Percentiles rank a stretch among this genome's conserved stretches.
Conservation (phyloP, 2,329 filamentous ascomycete species). For the Chrysoporthe austroafricana region DNA sequence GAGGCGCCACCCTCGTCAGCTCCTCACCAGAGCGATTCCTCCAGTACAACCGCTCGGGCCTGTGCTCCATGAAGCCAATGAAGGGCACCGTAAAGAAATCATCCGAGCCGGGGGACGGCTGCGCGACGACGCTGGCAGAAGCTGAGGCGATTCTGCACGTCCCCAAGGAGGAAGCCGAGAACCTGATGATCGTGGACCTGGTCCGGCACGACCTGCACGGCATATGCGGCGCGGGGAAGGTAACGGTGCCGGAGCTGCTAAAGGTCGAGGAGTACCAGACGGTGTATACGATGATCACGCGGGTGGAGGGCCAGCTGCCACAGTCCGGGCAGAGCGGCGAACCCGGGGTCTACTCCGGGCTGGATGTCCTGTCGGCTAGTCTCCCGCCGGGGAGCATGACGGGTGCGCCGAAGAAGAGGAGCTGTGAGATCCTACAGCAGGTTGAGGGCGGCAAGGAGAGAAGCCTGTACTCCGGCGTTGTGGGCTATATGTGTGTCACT, state of each 20-base stretch:
- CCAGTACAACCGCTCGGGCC: constrained; percentile 54
- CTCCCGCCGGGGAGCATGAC: constrained; percentile 96
- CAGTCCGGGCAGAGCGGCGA: constrained; percentile 9
- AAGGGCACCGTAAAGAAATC: constrained; percentile 93
- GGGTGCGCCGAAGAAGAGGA: constrained; percentile 90
- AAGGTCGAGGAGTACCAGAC: constrained; percentile 88
- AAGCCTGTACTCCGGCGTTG: constrained; percentile 83
- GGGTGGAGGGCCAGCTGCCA: constrained; percentile 73
- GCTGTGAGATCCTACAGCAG: constrained; percentile 76
- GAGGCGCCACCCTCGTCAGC: constrained; percentile 72
- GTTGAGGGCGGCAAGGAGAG: constrained; percentile 69
- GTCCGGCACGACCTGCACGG: constrained; percentile 92
- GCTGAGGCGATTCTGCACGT: constrained; percentile 75
- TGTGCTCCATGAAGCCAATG: constrained; percentile 86
- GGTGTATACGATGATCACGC: constrained; percentile 89
- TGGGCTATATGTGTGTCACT: constrained; percentile 87
- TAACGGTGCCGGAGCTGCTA: constrained; percentile 78
- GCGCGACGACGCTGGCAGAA: constrained; percentile 61
- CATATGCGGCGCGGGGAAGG: constrained; percentile 75
- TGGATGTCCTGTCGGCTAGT: constrained; percentile 76
- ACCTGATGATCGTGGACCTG: constrained; percentile 96
- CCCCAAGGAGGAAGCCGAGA: constrained; percentile 92
- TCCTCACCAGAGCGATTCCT: constrained; percentile 91
- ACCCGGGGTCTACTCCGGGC: constrained; percentile 55
- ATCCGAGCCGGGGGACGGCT: constrained; percentile 47